These are phyloP conservation scores for Suillus spraguei DNA, from an alignment of 768 basidiomycete genomes.

Conservation along the genomic window DNA sequence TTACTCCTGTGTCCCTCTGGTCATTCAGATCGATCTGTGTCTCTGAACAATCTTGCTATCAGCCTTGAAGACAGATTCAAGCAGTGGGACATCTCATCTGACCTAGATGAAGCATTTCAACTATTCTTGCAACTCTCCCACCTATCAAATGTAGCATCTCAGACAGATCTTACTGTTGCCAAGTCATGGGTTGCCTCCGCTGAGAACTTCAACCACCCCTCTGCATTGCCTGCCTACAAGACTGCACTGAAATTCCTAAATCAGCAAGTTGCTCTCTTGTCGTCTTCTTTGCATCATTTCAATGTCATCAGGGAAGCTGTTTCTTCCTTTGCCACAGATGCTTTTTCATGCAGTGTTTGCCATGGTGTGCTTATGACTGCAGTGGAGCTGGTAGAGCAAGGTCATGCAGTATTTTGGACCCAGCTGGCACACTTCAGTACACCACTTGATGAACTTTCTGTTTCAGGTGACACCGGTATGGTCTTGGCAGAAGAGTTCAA, in stretches of 20 bases:
- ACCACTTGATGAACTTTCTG: conserved; percentile 22
- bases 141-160: background rate
- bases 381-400: conserved; percentile 19
- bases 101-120: background rate
- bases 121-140: background rate
- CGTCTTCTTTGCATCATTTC: background rate
- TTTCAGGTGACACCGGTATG: background rate
- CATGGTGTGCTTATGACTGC: background rate
- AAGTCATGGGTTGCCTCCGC: background rate
- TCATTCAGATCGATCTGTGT: background rate
- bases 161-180: background rate
- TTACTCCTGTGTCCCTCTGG: background rate
- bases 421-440: conserved; percentile 28
- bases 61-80: background rate
- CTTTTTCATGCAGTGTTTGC: background rate
- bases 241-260: background rate
- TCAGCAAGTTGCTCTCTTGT: background rate
- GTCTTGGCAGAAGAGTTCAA: background rate
- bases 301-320: background rate
- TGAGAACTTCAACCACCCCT: background rate
- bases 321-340: background rate
- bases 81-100: background rate
- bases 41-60: background rate
- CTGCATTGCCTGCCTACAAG: background rate
- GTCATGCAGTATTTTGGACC: conserved; percentile 29